Base-by-base conservation (phyloP, 2,329 filamentous ascomycete genomes). In the Ophiobolus disseminans region DNA sequence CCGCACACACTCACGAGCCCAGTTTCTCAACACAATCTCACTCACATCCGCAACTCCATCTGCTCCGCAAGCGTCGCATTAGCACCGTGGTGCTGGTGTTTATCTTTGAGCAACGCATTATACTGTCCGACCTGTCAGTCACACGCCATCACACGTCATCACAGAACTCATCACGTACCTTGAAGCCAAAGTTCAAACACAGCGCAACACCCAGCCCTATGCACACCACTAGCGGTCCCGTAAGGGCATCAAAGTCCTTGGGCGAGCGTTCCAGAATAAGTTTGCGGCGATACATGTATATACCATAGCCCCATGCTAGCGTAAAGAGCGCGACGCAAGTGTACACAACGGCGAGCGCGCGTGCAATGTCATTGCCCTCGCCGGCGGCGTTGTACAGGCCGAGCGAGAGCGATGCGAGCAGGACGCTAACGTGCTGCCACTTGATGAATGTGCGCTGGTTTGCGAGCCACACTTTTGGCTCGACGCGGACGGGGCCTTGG, bases 401-500 rank as follows among this genome's bases (percentile, higher is more conserved):
- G 10, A 99, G 78, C 0, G 90, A 90, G 22, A 99, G 76, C 17
- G 87, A 86, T 28, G 91, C 92, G 19, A 99, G 85, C 11, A 99
- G 81, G 39, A 99, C 85, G 53, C 86, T 88, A 65, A 99, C 91
- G 73, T 97, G 92, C 78, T 97, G 90, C 94, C 94, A 99, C 75
- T 97, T 97, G 74, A 99, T 87, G 71, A 97, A 99, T 0, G 94
- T 99, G 53, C 94, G 88, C 76, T 99, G 93, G 74, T 99, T 99
- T 45, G 94, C 94, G 48, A 99, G 86, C 93, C 94, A 99, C 22
- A 99, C 93, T 76, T 99, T 99, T 53, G 91, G 91, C 77, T 99
- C 94, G 48, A 99, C 91, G 69, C 91, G 89, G 57, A 97, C 83
- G 26, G 91, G 89, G 3, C 94, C 93, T 25, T 88, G 84, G 74